Percentiles rank a stretch among this genome's conserved stretches.
Conservation (phyloP, 2,329 filamentous ascomycete species). For the Cytospora paraplurivora region DNA sequence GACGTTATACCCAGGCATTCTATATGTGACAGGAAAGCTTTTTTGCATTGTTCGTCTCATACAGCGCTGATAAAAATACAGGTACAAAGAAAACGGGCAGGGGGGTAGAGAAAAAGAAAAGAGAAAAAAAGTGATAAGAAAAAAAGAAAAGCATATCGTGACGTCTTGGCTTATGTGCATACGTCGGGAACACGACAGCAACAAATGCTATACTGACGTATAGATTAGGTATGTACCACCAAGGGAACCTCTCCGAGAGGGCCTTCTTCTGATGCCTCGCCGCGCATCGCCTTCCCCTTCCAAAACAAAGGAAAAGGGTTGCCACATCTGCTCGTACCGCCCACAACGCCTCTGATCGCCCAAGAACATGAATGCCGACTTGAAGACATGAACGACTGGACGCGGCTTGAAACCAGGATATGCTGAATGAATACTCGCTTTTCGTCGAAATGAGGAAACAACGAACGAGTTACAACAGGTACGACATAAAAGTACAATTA, state of each 20-base stretch:
- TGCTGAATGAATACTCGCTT: not conserved
- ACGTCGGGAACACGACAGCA: not conserved
- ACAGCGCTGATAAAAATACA: too few relatives aligned
- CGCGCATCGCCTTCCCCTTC: conserved; percentile 1
- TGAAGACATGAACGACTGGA: conserved; percentile 10
- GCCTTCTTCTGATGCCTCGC: not conserved
- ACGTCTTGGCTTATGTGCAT: conserved; percentile 12
- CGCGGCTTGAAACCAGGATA: not conserved
- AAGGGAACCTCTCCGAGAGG: not conserved
- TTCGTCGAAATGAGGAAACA: not conserved
- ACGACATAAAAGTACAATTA: not conserved
- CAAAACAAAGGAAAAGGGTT: not conserved
- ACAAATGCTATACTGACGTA: conserved; percentile 10
- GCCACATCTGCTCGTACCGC: not conserved
- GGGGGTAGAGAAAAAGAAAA: conserved; percentile 3
- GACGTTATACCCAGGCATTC: not conserved
- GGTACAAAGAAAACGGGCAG: not conserved
- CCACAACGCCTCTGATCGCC: conserved; percentile 14
- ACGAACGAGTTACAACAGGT: not conserved
- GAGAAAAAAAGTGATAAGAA: conserved; percentile 1
- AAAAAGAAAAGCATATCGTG: not conserved
- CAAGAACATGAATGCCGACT: conserved; percentile 1
- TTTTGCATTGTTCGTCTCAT: not conserved
- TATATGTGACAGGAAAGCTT: not conserved
- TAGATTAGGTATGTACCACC: conserved; percentile 15